phyloP scores from a whole-genome alignment of 805 yeast species.

The Allodekkera sacchari region DNA sequence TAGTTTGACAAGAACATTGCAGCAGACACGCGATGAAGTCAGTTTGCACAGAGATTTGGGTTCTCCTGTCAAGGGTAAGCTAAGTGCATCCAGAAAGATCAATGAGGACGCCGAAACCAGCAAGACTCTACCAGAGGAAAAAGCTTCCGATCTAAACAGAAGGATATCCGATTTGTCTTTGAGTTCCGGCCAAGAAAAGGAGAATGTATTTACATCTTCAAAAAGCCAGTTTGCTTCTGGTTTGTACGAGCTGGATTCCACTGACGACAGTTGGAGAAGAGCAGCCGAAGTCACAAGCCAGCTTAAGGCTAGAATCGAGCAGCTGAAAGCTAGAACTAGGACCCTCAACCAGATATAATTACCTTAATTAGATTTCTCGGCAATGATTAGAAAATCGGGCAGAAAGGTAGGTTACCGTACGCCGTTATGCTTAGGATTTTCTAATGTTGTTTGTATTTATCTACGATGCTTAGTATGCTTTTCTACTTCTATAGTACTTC shows the following conservation, averaged over 20 bases:
- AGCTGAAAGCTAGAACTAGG: slow-evolving; percentile 63
- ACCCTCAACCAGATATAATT: slow-evolving; percentile 17
- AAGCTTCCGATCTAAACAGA: slow-evolving; percentile 21
- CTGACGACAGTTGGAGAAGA: slow-evolving; percentile 74
- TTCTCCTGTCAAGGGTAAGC: too few species aligned
- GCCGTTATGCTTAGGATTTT: too few species aligned
- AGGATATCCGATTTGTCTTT: slow-evolving; percentile 27
- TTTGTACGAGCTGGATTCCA: slow-evolving; percentile 30
- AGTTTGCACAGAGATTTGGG: too few species aligned
- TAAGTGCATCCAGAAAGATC: too few species aligned
- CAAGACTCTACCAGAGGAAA: not conserved
- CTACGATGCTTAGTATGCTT: too few species aligned
- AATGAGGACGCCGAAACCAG: slow-evolving; percentile 4
- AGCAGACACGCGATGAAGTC: too few species aligned
- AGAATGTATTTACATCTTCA: slow-evolving; percentile 9
- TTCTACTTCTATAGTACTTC: too few species aligned
- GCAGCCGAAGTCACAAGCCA: slow-evolving; percentile 88
- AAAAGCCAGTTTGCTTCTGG: slow-evolving; percentile 14
- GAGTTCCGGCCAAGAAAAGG: slow-evolving; percentile 16
- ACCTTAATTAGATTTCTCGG: too few species aligned
- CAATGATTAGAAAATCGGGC: too few species aligned
- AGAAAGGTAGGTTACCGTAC: too few species aligned
- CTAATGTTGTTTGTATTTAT: too few species aligned
- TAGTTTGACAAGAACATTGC: too few species aligned
- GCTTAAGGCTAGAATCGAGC: slow-evolving; percentile 78